Percentiles rank a stretch among this genome's conserved stretches.
phyloP scores from a whole-genome alignment of 2,329 filamentous ascomycete species.

The Huntiella omanensis region DNA sequence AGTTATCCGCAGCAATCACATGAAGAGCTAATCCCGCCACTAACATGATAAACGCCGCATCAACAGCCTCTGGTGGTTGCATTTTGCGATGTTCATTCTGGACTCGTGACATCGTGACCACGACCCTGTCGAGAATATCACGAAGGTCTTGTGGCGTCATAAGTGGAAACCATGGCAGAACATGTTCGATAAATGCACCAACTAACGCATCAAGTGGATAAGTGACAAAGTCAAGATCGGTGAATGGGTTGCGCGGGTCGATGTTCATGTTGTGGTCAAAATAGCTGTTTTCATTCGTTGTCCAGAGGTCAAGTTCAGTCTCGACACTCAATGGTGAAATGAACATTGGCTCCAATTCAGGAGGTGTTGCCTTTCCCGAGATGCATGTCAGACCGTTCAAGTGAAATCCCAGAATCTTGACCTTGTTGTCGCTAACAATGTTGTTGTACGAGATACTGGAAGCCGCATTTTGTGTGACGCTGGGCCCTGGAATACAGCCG shows the following conservation, averaged over 20 bases:
- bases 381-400: conserved; percentile 9
- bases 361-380: not conserved
- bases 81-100: not conserved
- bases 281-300: conserved; percentile 7
- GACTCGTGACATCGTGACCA: not conserved
- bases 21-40: conserved; percentile 12
- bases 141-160: conserved; percentile 12
- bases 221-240: conserved; percentile 9
- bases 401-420: conserved; percentile 8
- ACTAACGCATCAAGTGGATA: conserved; percentile 10
- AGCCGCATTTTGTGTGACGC: too few relatives aligned
- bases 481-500: too few relatives aligned
- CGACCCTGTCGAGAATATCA: conserved; percentile 6
- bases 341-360: conserved; percentile 4
- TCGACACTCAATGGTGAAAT: not conserved
- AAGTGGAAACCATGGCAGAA: conserved; percentile 14
- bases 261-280: not conserved
- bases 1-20: conserved; percentile 3
- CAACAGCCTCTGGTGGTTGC: conserved; percentile 4
- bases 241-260: not conserved
- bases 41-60: conserved; percentile 11
- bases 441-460: not conserved
- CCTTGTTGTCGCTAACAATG: not conserved
- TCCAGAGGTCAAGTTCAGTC: conserved; percentile 4
- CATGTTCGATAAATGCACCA: conserved; percentile 12